Conservation (phyloP, 2,329 filamentous ascomycete genomes). For the Tolypocladium nubicola region DNA sequence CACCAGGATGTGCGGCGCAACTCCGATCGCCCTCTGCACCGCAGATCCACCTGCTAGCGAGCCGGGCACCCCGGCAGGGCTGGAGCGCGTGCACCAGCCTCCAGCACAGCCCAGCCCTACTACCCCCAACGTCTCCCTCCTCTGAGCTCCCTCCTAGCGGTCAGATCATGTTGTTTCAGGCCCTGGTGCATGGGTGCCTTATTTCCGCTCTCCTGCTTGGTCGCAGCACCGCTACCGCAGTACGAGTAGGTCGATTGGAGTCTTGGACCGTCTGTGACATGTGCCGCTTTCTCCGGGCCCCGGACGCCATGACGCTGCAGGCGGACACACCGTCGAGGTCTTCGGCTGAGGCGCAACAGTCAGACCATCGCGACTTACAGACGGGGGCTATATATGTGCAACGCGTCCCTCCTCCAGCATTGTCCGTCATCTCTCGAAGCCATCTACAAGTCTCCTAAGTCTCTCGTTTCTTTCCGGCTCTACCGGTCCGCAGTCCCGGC, state of each 20-base stretch:
- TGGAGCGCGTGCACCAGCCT: neutral
- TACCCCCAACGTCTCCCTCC: neutral
- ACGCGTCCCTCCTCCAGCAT: neutral
- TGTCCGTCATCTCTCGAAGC: neutral
- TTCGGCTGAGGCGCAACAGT: neutral
- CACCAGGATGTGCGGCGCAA: neutral
- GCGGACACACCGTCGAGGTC: neutral
- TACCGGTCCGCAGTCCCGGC: constrained; percentile 1
- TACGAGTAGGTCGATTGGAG: too few species aligned
- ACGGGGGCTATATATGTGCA: neutral
- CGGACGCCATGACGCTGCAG: too few species aligned
- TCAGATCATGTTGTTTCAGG: constrained; percentile 2
- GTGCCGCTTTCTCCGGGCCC: neutral
- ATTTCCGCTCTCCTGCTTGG: neutral
- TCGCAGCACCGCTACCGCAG: neutral
- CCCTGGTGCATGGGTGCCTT: neutral
- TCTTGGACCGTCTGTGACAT: neutral
- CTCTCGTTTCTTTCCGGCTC: neutral
- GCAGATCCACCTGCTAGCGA: neutral
- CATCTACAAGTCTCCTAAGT: neutral
- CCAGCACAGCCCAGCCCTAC: neutral
- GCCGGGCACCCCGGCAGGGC: neutral
- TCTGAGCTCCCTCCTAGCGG: neutral
- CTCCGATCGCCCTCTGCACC: neutral
- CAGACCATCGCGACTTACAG: too few species aligned